Conservation (phyloP, 306 rosid species). For the Leucaena leucocephala region DNA sequence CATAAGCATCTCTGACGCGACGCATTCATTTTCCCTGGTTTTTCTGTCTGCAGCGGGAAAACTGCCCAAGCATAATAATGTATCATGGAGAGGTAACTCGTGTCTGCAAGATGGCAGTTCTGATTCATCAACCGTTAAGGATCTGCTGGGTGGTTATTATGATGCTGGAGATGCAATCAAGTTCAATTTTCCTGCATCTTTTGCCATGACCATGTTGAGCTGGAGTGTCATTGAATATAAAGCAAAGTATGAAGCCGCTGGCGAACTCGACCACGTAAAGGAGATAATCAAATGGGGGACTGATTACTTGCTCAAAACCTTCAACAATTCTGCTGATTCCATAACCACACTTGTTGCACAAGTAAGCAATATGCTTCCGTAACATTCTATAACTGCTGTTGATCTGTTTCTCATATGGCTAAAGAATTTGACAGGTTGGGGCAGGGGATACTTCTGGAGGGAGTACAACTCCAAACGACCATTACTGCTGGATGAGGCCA, state of each 20-base stretch:
- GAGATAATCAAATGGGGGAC: slow-evolving; percentile 93
- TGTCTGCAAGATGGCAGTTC: slow-evolving; percentile 67
- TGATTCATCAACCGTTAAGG: slow-evolving; percentile 50
- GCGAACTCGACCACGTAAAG: slow-evolving; percentile 84
- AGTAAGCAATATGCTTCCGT: slow-evolving; percentile 43
- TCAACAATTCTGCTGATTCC: slow-evolving; percentile 80
- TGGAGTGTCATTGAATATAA: slow-evolving; percentile 99
- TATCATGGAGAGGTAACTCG: slow-evolving; percentile 96
- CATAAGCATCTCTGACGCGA: no score
- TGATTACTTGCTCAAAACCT: slow-evolving; percentile 92
- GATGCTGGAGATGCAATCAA: slow-evolving; percentile 99
- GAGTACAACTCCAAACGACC: slow-evolving; percentile 78
- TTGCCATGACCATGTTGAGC: slow-evolving; percentile 88
- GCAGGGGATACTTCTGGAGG: slow-evolving; percentile 79
- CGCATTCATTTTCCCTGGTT: background rate
- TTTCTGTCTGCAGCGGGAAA: slow-evolving; percentile 70
- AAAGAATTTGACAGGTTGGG: slow-evolving; percentile 66
- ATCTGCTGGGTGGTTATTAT: slow-evolving; percentile 87
- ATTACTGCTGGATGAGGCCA: slow-evolving; percentile 98
- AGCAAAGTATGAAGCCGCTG: slow-evolving; percentile 86
- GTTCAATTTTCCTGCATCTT: slow-evolving; percentile 84
- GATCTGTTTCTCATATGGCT: no score
- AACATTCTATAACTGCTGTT: no score
- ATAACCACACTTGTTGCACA: slow-evolving; percentile 64
- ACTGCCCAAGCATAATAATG: slow-evolving; percentile 92